Conservation (phyloP, 2,329 filamentous ascomycete genomes). For the Beauveria sp. region DNA sequence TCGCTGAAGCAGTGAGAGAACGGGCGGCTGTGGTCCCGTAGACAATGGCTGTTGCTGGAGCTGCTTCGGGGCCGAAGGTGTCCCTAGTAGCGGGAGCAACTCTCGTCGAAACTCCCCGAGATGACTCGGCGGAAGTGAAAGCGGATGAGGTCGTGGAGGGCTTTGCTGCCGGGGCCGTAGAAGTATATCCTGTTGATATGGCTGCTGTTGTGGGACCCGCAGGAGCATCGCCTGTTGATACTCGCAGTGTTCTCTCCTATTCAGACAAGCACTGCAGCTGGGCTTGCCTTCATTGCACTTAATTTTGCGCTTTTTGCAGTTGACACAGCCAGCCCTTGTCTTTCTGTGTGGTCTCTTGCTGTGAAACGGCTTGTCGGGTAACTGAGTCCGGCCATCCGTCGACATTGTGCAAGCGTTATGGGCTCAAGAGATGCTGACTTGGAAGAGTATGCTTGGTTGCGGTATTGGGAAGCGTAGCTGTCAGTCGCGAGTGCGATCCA, state of each 20-base stretch:
- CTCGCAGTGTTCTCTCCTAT: conserved; percentile 40
- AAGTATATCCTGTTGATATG: not conserved
- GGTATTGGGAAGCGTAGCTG: not conserved
- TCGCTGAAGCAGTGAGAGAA: not conserved
- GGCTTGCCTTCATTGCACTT: conserved; percentile 48
- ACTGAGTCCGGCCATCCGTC: not conserved
- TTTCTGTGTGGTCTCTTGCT: conserved; percentile 48
- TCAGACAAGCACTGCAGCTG: conserved; percentile 39
- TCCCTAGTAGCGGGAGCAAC: not conserved
- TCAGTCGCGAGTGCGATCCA: not conserved
- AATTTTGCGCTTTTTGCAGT: conserved; percentile 48
- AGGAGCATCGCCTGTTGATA: conserved; percentile 25
- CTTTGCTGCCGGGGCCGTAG: not conserved
- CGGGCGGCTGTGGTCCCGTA: not conserved
- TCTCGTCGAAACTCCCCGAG: not conserved
- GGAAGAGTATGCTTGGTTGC: not conserved
- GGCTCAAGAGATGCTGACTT: not conserved
- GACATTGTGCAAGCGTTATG: not conserved
- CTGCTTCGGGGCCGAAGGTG: not conserved
- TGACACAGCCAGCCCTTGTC: conserved; percentile 44
- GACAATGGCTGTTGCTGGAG: not conserved
- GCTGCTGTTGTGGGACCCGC: not conserved
- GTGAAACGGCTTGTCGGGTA: conserved; percentile 20
- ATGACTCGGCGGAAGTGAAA: not conserved
- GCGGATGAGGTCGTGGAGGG: not conserved